Conservation (phyloP, 176 grass and related monocot species). For the Phyllostachys edulis region DNA sequence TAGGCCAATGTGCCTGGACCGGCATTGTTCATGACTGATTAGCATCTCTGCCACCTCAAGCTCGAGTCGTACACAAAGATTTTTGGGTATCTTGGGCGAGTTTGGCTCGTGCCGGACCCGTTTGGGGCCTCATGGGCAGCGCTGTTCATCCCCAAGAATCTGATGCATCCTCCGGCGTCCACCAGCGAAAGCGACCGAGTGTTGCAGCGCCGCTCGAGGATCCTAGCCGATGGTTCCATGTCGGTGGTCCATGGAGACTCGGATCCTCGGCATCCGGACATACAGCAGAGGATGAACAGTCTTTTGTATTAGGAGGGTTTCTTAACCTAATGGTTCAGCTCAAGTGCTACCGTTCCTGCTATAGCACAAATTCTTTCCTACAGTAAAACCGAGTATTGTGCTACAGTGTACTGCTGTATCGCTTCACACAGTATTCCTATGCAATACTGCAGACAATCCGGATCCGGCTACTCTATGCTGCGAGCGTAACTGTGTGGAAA, state of each 20-base stretch:
- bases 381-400: too few species aligned
- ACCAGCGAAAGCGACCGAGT: background rate
- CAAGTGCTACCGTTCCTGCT: too few species aligned
- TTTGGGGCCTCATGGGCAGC: constrained; percentile 26
- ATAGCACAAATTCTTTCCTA: too few species aligned
- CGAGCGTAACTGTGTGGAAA: background rate
- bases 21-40: background rate
- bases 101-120: background rate
- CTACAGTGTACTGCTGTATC: too few species aligned
- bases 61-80: background rate
- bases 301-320: too few species aligned
- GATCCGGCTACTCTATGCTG: background rate
- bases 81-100: constrained; percentile 15
- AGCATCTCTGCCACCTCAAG: background rate
- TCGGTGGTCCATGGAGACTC: background rate
- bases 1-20: background rate
- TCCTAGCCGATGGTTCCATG: background rate
- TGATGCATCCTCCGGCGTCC: background rate
- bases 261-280: too few species aligned
- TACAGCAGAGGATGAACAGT: too few species aligned
- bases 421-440: too few species aligned
- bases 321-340: too few species aligned
- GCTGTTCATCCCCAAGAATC: constrained; percentile 22
- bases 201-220: background rate
- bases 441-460: too few species aligned